A percentile compares a stretch with the other conserved stretches of the same genome.
Evolutionary conservation across 2,329 filamentous ascomycete species (phyloP).

Genomic region (Verticillium nonalfalfae): DNA sequence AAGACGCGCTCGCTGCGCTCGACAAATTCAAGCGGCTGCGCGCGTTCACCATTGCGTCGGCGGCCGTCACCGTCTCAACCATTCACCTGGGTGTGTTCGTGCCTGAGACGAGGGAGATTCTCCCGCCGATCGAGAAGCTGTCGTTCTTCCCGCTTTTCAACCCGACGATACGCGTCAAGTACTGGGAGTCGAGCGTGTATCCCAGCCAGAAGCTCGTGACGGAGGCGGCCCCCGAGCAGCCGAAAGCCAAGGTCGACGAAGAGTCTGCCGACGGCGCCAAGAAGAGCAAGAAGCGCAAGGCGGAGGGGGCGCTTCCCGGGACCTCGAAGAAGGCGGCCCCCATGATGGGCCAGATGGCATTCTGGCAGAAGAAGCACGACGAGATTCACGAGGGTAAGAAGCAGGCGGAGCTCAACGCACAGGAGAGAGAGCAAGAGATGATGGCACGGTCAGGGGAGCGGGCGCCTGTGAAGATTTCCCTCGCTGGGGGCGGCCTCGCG

Average conservation of each 20-base stretch:
- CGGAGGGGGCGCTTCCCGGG: slow-evolving; percentile 23
- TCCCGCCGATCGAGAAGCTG: slow-evolving; percentile 50
- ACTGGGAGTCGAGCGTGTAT: slow-evolving; percentile 71
- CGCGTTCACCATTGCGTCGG: slow-evolving; percentile 72
- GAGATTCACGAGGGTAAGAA: slow-evolving; percentile 25
- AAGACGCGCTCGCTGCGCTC: slow-evolving; percentile 70
- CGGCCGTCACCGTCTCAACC: slow-evolving; percentile 63
- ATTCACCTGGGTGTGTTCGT: slow-evolving; percentile 84
- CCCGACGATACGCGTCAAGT: slow-evolving; percentile 59
- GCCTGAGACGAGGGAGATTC: slow-evolving; percentile 55
- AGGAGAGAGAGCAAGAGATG: neutral
- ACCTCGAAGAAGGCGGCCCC: slow-evolving; percentile 29
- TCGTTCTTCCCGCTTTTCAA: slow-evolving; percentile 69
- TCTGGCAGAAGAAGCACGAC: slow-evolving; percentile 37
- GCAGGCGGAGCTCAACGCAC: neutral
- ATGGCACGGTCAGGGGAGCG: slow-evolving; percentile 2
- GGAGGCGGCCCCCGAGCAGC: slow-evolving; percentile 35
- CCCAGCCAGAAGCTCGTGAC: slow-evolving; percentile 58
- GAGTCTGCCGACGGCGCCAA: slow-evolving; percentile 20
- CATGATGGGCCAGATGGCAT: slow-evolving; percentile 36
- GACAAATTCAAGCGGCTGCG: slow-evolving; percentile 65
- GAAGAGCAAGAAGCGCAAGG: slow-evolving; percentile 49
- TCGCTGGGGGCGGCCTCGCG: slow-evolving; percentile 5
- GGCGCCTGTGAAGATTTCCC: slow-evolving; percentile 12
- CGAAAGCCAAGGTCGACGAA: slow-evolving; percentile 27